Percentiles rank a stretch among this genome's conserved stretches.
phyloP scores from a whole-genome alignment of 177 flowering plant genomes.

The Tripterygium wilfordii region DNA sequence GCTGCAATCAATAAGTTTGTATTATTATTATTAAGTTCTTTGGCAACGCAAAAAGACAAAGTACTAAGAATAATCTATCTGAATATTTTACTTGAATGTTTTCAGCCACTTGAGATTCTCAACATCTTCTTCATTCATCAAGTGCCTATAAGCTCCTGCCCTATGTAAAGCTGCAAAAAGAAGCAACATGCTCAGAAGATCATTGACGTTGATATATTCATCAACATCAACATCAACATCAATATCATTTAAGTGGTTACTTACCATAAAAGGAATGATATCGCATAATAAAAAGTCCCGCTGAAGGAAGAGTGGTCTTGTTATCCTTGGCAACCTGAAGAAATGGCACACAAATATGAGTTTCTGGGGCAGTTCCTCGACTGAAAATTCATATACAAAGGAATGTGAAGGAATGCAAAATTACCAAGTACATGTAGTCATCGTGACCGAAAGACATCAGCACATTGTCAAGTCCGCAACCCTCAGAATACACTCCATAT shows the following conservation, averaged over 20 bases:
- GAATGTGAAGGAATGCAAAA: neutral
- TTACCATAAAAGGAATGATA: constrained; percentile 60
- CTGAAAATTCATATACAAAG: neutral
- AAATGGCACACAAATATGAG: neutral
- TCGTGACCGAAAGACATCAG: constrained; percentile 60
- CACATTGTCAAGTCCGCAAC: constrained; percentile 51
- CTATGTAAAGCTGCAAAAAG: constrained; percentile 35
- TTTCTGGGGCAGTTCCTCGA: no score
- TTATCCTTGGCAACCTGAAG: constrained; percentile 54
- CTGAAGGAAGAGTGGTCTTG: constrained; percentile 48
- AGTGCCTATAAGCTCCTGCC: constrained; percentile 53
- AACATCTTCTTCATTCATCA: constrained; percentile 67
- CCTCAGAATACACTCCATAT: constrained; percentile 33
- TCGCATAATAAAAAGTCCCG: constrained; percentile 48
- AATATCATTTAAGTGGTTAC: constrained; percentile 8
- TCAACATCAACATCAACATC: no score
- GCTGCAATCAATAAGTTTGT: constrained; percentile 26
- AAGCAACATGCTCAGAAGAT: no score
- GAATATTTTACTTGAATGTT: constrained; percentile 42
- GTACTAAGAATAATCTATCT: neutral
- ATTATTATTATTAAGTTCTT: neutral
- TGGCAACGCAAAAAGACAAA: neutral
- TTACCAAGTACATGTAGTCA: constrained; percentile 57
- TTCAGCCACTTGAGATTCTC: constrained; percentile 71
- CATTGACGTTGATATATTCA: no score